Percentiles rank a stretch among this genome's conserved stretches.
Conservation (phyloP, 176 grass and related monocot genomes). For the Phyllostachys edulis region DNA sequence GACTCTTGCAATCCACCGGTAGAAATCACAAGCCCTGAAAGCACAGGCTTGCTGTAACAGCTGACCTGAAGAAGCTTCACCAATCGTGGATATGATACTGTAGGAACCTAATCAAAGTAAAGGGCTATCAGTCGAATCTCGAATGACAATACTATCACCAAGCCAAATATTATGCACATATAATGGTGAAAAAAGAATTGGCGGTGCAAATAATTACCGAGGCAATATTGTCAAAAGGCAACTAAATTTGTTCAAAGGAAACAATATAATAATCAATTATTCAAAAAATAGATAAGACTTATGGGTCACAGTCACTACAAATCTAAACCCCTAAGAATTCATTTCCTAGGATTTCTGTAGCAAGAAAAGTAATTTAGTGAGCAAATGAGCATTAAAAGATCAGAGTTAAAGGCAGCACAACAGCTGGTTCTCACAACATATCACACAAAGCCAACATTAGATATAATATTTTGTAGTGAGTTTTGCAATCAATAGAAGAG, state of each 20-base stretch:
- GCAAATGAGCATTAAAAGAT: constrained; percentile 15
- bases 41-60: constrained; percentile 77
- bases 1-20: constrained; percentile 94
- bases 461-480: not conserved
- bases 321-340: not conserved
- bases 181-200: constrained; percentile 2
- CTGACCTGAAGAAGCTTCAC: constrained; percentile 78
- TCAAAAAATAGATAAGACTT: not conserved
- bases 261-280: not conserved
- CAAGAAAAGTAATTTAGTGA: not conserved
- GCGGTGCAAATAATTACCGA: constrained; percentile 3
- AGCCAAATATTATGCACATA: constrained; percentile 10
- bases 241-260: not conserved
- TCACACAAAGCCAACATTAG: constrained; percentile 19
- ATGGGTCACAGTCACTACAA: not conserved
- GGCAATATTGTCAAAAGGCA: constrained; percentile 16
- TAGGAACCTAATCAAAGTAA: constrained; percentile 56
- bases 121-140: constrained; percentile 2
- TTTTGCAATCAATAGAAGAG: constrained; percentile 19
- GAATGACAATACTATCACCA: not conserved
- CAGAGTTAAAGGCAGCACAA: constrained; percentile 8
- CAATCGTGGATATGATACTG: constrained; percentile 77
- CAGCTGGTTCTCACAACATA: constrained; percentile 6
- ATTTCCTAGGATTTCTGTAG: constrained; percentile 2
- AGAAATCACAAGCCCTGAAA: constrained; percentile 91